Base-by-base conservation (phyloP, 179 eudicot genomes). In the Beta macrorhiza region DNA sequence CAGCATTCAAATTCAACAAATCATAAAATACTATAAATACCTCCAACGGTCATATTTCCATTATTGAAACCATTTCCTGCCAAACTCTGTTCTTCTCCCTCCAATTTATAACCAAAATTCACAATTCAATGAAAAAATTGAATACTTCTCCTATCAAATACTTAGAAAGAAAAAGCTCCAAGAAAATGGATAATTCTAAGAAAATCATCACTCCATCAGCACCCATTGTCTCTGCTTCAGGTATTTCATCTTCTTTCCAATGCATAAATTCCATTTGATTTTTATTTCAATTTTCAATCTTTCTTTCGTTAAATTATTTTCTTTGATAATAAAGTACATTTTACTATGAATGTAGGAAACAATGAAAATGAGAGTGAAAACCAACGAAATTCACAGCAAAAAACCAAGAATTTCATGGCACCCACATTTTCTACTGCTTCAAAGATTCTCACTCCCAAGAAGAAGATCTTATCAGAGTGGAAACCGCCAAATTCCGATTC, bases 351-450 rank as follows among this genome's bases (percentile, higher is more conserved):
- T 75, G 78, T 86, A 86, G 89, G 82, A 67, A 88, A 83, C 76
- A 78, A 79, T 49, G 86, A 90, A 37, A 80, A 80, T 20, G 75
- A 77, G 67, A 84, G 63, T 78, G 94, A 90, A 79, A 90, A 85
- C 61, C 86, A 78, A 7, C 65, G 82, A 77, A 81, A 64, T 62
- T 64, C 70, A n/a, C 77, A 74, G 12, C 68, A 82, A 77, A 70
- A 51, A 82, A 45, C 12, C 80, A 84, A 65, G 29, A 13, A 89
- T 67, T 91, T 87, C 83, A 91, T 91, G 94, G 74, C 88, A 56
- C 87, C 94, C 44, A 91, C 94, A 10, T 81, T 87, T 56, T 89
- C 89, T 78, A 86, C 90, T 61, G 53, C 91, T 52, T 81, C 88
- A n/a, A 91, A 87, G 81, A 83, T 82, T 76, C 59, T 83, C 17